Conservation (phyloP, 345 rosid species). For the Sonneratia alba region DNA sequence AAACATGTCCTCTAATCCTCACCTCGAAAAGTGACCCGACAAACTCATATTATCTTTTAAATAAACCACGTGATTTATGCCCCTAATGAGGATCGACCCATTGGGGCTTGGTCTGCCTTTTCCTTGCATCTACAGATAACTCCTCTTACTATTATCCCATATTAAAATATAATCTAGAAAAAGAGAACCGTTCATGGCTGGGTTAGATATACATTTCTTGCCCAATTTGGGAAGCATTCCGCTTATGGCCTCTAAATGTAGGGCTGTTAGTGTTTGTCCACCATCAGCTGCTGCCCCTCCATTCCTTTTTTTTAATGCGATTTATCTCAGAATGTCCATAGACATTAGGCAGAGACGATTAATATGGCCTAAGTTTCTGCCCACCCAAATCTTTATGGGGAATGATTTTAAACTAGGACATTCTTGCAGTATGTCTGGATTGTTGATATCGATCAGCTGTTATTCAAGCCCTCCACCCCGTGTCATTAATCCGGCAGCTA, state of each 20-base stretch:
- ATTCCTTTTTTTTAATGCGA: neutral
- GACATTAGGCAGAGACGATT: neutral
- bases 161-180: neutral
- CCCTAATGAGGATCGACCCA: slow-evolving; percentile 18
- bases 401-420: neutral
- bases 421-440: neutral
- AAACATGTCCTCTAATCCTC: slow-evolving; percentile 18
- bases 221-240: neutral
- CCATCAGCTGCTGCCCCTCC: neutral
- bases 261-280: neutral
- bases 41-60: slow-evolving; percentile 33
- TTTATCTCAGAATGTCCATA: neutral
- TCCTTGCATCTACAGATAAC: neutral
- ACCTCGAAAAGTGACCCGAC: slow-evolving; percentile 48
- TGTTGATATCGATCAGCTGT: neutral
- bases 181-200: neutral
- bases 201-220: neutral
- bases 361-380: neutral
- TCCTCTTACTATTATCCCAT: neutral
- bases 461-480: neutral
- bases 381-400: neutral
- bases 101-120: slow-evolving; percentile 13
- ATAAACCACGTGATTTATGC: slow-evolving; percentile 32
- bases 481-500: neutral
- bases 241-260: neutral